Evolutionary conservation across 202 grass and related monocot species (phyloP), one percentile per base, ranked within the genome.

Genomic region (Schoenoplectus triqueter): DNA sequence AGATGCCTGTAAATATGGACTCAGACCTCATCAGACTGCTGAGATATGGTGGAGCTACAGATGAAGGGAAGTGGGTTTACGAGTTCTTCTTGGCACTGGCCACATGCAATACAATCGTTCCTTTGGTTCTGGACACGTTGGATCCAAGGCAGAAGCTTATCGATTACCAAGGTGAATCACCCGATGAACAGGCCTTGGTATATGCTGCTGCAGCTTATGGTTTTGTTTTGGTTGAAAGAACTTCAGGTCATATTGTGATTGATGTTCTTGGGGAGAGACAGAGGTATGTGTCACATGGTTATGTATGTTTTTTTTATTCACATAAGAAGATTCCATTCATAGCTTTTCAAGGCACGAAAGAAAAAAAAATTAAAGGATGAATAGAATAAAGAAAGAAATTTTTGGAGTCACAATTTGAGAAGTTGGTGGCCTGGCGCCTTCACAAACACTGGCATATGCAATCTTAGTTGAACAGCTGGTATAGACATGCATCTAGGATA

Each of bases 181-280:
- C 95, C 84, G 95, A 97, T 65, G 92, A 97, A 69, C 95, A 94
- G 61, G 92, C 95, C 60, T 87, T 97, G 82, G 90, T 92, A 75
- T 97, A 93, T 85, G 95, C 92, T 42, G 92, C 95, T 70, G 95
- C 92, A 49, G 87, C 92, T 78, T 97, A 93, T 91, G 95, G 95
- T 56, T 91, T 97, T 85, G 90, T 97, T 69, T 89, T 97, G 84
- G 69, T 94, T 84, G 92, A 97, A 80, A 86, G 95, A 82, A 94
- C 92, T 50, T 94, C 95, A 90, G 89, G 92, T 73, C 89, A 93
- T 77, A 73, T 97, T 48, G 88, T 93, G 50, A 87, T 97, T 55
- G 87, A 91, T 85, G 89, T 90, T 55, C 90, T 94, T 85, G 92
- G 95, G 82, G 78, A 92, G 61, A 91, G 73, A 73, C 92, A 90